Percentiles rank a stretch among this genome's conserved stretches.
phyloP scores from a whole-genome alignment of 192 early-diverging fungal genomes.

The Dissophora ornata region DNA sequence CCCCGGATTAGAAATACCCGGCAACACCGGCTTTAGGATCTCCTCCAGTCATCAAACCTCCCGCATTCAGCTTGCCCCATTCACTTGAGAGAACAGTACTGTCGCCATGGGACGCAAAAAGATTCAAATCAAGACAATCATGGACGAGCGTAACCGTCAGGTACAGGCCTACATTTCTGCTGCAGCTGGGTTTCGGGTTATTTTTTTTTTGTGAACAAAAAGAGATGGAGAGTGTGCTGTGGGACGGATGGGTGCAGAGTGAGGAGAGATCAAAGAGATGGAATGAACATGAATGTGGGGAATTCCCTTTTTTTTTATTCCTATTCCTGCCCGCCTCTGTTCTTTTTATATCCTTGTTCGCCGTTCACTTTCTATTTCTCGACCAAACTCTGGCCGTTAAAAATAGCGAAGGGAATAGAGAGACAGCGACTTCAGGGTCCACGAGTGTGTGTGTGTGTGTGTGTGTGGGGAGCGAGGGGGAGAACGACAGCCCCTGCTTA shows the following conservation, averaged over 20 bases:
- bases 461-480: neutral
- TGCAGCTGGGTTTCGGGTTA: too few species aligned
- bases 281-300: too few species aligned
- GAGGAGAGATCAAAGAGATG: neutral
- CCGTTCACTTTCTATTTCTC: slow-evolving; percentile 21
- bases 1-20: too few species aligned
- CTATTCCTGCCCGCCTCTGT: slow-evolving; percentile 8
- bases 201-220: neutral
- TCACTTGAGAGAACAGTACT: too few species aligned
- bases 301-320: slow-evolving; percentile 14
- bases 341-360: slow-evolving; percentile 21
- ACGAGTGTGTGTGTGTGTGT: neutral
- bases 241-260: neutral
- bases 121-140: slow-evolving; percentile 92
- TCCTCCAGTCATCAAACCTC: too few species aligned
- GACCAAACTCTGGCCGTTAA: slow-evolving; percentile 19
- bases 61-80: too few species aligned
- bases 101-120: slow-evolving; percentile 91
- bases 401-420: slow-evolving; percentile 17
- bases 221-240: neutral
- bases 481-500: too few species aligned
- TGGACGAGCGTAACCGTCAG: slow-evolving; percentile 92
- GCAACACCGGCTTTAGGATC: too few species aligned
- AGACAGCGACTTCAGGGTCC: neutral
- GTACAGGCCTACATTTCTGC: slow-evolving; percentile 68